Evolutionary conservation across 1,139 yeast species (phyloP).

Genomic region (Sugiyamaella japonica): DNA sequence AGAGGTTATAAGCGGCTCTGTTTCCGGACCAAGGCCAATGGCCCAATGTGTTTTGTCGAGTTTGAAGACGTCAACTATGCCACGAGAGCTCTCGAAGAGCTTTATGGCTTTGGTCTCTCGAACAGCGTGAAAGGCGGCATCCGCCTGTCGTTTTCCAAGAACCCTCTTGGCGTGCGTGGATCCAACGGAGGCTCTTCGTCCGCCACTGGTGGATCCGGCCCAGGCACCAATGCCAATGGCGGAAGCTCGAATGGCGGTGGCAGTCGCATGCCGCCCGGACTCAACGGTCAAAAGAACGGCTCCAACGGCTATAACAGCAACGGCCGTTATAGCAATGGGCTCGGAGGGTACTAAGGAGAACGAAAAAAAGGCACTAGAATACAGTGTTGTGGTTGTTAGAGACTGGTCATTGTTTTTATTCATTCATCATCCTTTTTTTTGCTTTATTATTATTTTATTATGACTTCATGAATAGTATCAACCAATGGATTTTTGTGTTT

Average conservation of each 20-base stretch:
- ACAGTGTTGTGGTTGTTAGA: no score
- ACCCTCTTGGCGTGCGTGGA: constrained; percentile 87
- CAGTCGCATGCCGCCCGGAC: constrained; percentile 14
- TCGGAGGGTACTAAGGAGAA: constrained; percentile 7
- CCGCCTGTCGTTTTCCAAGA: constrained; percentile 87
- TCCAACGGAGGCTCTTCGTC: constrained; percentile 20
- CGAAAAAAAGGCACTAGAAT: background rate
- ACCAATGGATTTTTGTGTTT: constrained; percentile 6
- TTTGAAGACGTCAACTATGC: constrained; percentile 95
- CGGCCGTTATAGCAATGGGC: constrained; percentile 7
- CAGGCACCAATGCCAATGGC: constrained; percentile 15
- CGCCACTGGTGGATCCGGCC: constrained; percentile 18
- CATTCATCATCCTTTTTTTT: constrained; percentile 9
- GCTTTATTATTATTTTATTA: constrained; percentile 5
- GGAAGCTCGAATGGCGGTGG: background rate
- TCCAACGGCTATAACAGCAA: constrained; percentile 20
- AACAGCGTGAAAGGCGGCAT: constrained; percentile 85
- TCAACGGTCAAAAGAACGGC: constrained; percentile 20
- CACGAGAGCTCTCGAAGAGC: constrained; percentile 86
- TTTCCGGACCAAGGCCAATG: constrained; percentile 65
- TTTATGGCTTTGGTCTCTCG: constrained; percentile 79
- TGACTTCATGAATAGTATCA: constrained; percentile 12
- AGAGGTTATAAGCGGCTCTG: constrained; percentile 90
- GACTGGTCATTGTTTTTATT: constrained; percentile 11
- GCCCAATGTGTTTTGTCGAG: constrained; percentile 99